Base-by-base conservation (phyloP, 495 filamentous ascomycete genomes). In the Penicillium dipodomyicola region DNA sequence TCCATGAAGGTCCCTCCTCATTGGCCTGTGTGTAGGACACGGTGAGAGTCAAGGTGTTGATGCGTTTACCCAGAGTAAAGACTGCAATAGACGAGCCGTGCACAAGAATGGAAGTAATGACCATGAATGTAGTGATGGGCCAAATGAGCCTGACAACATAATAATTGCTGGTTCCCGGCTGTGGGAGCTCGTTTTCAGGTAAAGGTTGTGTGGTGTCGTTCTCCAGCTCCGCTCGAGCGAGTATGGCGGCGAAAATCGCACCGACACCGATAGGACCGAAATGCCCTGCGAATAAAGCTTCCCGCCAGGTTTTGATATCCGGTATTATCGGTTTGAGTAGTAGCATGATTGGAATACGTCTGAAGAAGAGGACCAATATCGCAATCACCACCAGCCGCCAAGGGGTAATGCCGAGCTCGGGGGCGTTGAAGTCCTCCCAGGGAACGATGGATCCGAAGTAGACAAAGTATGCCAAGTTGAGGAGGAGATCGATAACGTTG, bases 241-340 rank as follows among this genome's bases (percentile, higher is more conserved):
- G 72, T 51, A 99, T 95, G 20, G 90, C 89, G 51, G 96, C 89
- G 56, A 97, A 99, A 57, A 99, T 91, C 58, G 93, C 95, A 61
- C 95, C 95, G 50, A 98, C 94, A 52, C 95, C 95, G 59, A 99
- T 97, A 22, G 95, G 95, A 15, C 95, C 95, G 68, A 99, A 99
- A 70, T 99, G 95, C 9, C 95, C 95, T 27, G 95, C 95, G 69
- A 99, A 99, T 14, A 97, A 80, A 25, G 94, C 92, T 71, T 99
- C 95, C 53, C 95, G 88, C 95, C 95, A 99, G 0, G 94, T 97
- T 72, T 97, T 97, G 58, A 99, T 84, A 67, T 97, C 95, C 6
- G 94, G 94, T 69, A 99, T 96, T 6, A 97, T 25, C 0, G 95
- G 93, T 67, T 97, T 97, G 40, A 97, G 72, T 0, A 84, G 69